Evolutionary conservation across 768 basidiomycete genomes (phyloP), one percentile per base, ranked within the genome.

Genomic region (Pseudohyphozyma bogoriensis): DNA sequence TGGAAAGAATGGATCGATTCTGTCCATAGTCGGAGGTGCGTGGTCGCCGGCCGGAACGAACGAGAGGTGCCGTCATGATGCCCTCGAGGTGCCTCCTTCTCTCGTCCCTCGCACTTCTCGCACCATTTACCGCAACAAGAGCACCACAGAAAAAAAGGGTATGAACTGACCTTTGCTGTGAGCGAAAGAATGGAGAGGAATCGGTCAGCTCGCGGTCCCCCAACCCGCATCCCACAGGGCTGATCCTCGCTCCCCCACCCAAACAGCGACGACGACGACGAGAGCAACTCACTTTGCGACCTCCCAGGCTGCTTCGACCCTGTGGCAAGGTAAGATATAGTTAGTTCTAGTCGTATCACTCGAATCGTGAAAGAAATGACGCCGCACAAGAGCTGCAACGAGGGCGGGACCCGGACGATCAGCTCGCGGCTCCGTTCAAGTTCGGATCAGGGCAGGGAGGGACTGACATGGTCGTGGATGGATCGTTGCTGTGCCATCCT

Each of bases 241-340:
- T 20, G 9, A 8, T 15, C 16, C 18, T 42, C 18, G 40, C 18
- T 42, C 40, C 40, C 10, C 11, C 18, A 10, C 37, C 11, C 37
- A 10, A 10, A 18, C 40, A 20, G 6, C 10, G 16, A 42, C 40
- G n/a, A 6, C 16, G 29, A 33, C 31, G 15, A 15, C 24, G 3
- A 24, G 31, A 31, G 16, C 3, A 26, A 50, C 47, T 24, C 16
- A 50, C 47, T 50, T 50, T 13, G 47, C 64, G 9, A 65, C 64
- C 50, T 65, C 64, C 64, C 64, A 65, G 1, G 64, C 64, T n/a
- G 29, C 26, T 44, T 65, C 64, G 36, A 65, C 55, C 42, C 59
- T 58, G 51, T 46, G 28, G n/a, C n/a, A 9, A 42, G 32, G 31
- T 24, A 28, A 15, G 32, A 24, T 9, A 47, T 13, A 13, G 26